These are phyloP conservation scores for Acanthamoeba polyphaga DNA, from an alignment of 208 protist species.

Conservation along the genomic window DNA sequence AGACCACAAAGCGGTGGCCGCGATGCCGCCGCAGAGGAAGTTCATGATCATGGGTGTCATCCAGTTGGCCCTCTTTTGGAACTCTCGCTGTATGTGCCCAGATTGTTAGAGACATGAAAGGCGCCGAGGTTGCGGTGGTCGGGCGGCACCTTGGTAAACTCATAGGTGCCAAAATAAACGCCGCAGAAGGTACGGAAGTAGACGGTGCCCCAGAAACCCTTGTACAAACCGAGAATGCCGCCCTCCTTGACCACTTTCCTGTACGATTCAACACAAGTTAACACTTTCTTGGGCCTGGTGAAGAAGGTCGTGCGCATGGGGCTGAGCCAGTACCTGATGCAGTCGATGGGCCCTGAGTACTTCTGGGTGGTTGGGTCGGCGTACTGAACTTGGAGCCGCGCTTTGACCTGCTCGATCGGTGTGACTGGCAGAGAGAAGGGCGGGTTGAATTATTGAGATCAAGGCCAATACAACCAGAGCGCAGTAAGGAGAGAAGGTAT, in stretches of 20 bases:
- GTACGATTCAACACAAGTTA: not conserved
- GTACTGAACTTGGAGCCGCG: conserved; percentile 65
- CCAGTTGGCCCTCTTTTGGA: conserved; percentile 25
- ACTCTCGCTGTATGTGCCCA: conserved; percentile 1
- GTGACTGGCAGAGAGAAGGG: not conserved
- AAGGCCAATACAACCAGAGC: not conserved
- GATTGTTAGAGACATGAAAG: not conserved
- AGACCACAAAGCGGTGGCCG: conserved; percentile 63
- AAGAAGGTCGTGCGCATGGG: not conserved
- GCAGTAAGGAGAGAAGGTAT: not conserved
- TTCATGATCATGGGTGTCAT: conserved; percentile 57
- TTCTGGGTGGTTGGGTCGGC: conserved; percentile 54
- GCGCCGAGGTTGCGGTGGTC: not conserved
- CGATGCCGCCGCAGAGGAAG: conserved; percentile 67
- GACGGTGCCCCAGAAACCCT: conserved; percentile 73
- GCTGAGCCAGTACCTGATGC: conserved; percentile 3
- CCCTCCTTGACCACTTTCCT: conserved; percentile 65
- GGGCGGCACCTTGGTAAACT: not conserved
- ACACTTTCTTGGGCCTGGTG: not conserved
- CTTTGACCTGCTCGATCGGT: conserved; percentile 72
- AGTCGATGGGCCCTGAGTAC: conserved; percentile 58
- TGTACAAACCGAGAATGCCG: conserved; percentile 60
- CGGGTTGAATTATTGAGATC: not conserved
- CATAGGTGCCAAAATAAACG: conserved; percentile 66
- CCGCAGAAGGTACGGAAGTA: conserved; percentile 71